phyloP scores from a whole-genome alignment of 306 rosid species.

The Corylus americana region DNA sequence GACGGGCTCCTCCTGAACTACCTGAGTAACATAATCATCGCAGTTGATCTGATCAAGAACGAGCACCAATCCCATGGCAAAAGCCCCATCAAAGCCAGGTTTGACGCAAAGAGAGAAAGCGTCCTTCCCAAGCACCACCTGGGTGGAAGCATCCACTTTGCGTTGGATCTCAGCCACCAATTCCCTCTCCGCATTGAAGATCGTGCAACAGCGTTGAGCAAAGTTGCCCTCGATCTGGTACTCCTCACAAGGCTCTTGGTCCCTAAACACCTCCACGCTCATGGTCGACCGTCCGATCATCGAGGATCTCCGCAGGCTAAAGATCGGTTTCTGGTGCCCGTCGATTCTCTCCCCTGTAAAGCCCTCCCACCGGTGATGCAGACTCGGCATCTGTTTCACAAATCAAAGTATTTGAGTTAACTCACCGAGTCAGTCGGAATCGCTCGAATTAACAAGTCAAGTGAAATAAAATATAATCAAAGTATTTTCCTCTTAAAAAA shows the following conservation, averaged over 20 bases:
- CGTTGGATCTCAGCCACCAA: conserved; percentile 83
- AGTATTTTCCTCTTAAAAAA: no score
- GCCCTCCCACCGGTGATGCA: conserved; percentile 97
- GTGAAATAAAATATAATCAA: no score
- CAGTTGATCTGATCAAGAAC: conserved; percentile 84
- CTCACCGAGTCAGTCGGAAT: not conserved
- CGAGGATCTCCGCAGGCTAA: conserved; percentile 78
- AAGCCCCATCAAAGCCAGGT: conserved; percentile 81
- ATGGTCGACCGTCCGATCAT: conserved; percentile 77
- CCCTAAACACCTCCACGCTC: conserved; percentile 65
- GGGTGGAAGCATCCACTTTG: conserved; percentile 77
- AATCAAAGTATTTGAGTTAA: not conserved
- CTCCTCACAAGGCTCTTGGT: conserved; percentile 35
- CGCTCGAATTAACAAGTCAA: not conserved
- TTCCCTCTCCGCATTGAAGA: conserved; percentile 43
- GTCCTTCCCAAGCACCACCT: conserved; percentile 84
- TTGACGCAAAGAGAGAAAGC: conserved; percentile 72
- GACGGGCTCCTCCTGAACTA: conserved; percentile 25
- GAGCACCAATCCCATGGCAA: conserved; percentile 85
- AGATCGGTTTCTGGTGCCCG: conserved; percentile 64
- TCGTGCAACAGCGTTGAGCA: conserved; percentile 62
- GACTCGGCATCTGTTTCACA: conserved; percentile 76
- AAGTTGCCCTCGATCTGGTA: conserved; percentile 84
- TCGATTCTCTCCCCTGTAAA: conserved; percentile 73
- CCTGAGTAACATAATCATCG: conserved; percentile 35